phyloP scores from a whole-genome alignment of 2,329 filamentous ascomycete genomes.

The Sclerotiophoma versabilis region DNA sequence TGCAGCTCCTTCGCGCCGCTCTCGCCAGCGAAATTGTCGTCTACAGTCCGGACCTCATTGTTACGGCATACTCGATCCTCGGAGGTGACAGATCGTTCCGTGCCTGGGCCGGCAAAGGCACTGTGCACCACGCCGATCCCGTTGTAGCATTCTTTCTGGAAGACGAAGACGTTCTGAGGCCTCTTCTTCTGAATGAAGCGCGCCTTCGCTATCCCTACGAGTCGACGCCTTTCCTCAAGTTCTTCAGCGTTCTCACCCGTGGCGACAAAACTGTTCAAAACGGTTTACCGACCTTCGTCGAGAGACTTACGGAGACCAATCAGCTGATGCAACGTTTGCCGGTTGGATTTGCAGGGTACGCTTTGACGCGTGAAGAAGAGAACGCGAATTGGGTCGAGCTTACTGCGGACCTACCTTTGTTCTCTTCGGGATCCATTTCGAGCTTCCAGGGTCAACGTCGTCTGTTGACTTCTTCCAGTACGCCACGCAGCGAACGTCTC shows the following conservation, averaged over 20 bases:
- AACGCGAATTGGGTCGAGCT: conserved; percentile 81
- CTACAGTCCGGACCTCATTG: conserved; percentile 76
- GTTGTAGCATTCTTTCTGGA: conserved; percentile 62
- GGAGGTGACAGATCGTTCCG: conserved; percentile 55
- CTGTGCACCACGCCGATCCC: conserved; percentile 35
- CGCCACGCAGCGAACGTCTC: conserved; percentile 40
- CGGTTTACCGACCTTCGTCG: conserved; percentile 60
- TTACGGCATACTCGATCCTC: conserved; percentile 70
- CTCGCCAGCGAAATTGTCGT: conserved; percentile 65
- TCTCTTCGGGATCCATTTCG: conserved; percentile 49
- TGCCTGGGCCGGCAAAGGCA: conserved; percentile 36
- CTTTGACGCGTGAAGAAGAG: conserved; percentile 82
- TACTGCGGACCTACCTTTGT: conserved; percentile 68
- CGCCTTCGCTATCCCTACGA: conserved; percentile 85
- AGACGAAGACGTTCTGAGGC: conserved; percentile 63
- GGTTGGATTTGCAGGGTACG: conserved; percentile 73
- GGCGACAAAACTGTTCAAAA: conserved; percentile 55
- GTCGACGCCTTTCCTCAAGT: conserved; percentile 75
- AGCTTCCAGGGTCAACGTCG: conserved; percentile 33
- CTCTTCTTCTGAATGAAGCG: conserved; percentile 69
- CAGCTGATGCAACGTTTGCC: conserved; percentile 82
- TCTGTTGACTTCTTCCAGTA: conserved; percentile 26
- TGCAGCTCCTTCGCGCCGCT: conserved; percentile 74
- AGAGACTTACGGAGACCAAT: conserved; percentile 72
- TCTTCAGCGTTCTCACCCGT: conserved; percentile 70